These are phyloP conservation scores for Canavalia ensiformis DNA, from an alignment of 306 rosid genomes.

Conservation along the genomic window DNA sequence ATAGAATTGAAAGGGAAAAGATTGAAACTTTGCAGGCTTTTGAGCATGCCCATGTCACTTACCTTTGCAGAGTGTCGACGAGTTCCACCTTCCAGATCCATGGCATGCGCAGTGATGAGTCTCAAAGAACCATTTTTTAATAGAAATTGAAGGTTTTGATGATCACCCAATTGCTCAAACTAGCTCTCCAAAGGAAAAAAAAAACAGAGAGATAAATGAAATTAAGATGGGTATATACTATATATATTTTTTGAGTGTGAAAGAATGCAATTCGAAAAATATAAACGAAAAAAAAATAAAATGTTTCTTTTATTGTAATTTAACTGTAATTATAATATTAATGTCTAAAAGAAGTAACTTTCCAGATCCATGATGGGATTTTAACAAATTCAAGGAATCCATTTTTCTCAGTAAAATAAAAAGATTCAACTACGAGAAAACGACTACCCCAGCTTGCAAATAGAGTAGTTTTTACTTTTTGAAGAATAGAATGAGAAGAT, in stretches of 20 bases:
- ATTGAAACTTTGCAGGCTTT: slow-evolving; percentile 37
- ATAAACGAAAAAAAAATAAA: neutral
- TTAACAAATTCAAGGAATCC: slow-evolving; percentile 51
- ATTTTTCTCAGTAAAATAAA: slow-evolving; percentile 13
- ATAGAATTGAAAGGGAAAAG: slow-evolving; percentile 12
- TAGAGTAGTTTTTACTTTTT: neutral
- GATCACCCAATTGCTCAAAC: slow-evolving; percentile 47
- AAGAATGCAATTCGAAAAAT: neutral
- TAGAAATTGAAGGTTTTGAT: slow-evolving; percentile 33
- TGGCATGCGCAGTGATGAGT: slow-evolving; percentile 53
- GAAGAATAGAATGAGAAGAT: slow-evolving; percentile 37
- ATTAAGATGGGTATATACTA: neutral
- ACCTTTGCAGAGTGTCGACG: slow-evolving; percentile 67
- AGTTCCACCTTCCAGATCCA: slow-evolving; percentile 84
- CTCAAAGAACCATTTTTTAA: slow-evolving; percentile 55
- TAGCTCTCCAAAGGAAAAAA: slow-evolving; percentile 12
- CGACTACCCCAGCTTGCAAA: slow-evolving; percentile 38
- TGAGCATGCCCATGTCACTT: slow-evolving; percentile 41
- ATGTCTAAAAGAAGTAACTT: slow-evolving; percentile 43
- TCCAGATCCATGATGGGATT: slow-evolving; percentile 52
- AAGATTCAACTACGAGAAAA: slow-evolving; percentile 54
- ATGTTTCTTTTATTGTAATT: too few species aligned
- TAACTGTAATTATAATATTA: neutral
- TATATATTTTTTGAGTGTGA: slow-evolving; percentile 22
- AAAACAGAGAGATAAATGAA: slow-evolving; percentile 5